A percentile compares a stretch with the other conserved stretches of the same genome.
Conservation (phyloP, 371 early-diverging fungal species). For the Chytridium lagenaria region DNA sequence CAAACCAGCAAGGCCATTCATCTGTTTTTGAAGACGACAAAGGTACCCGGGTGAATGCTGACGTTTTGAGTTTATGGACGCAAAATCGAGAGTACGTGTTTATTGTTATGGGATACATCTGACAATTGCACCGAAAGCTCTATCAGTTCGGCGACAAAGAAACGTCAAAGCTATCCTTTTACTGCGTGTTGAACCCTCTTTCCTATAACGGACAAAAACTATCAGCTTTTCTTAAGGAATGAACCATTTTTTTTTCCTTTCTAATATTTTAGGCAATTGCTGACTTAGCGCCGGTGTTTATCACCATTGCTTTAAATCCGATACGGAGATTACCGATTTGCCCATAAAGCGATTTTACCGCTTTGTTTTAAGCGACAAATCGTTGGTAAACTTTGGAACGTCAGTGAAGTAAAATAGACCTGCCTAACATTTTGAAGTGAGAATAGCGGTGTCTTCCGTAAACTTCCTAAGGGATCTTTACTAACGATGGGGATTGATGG, state of each 20-base stretch:
- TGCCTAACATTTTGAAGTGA: neutral
- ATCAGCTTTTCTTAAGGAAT: too few relatives aligned
- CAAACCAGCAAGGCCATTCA: neutral
- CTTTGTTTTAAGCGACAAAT: slow-evolving; percentile 71
- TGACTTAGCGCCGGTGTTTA: slow-evolving; percentile 66
- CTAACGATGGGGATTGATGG: slow-evolving; percentile 87
- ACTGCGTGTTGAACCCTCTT: too few relatives aligned
- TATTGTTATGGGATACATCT: neutral
- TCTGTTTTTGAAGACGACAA: neutral
- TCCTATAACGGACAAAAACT: too few relatives aligned
- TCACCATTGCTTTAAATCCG: slow-evolving; percentile 22
- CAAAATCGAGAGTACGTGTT: neutral
- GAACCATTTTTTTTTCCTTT: too few relatives aligned
- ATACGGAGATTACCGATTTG: slow-evolving; percentile 44
- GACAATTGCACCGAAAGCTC: too few relatives aligned
- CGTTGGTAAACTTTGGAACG: too few relatives aligned
- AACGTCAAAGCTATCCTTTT: too few relatives aligned
- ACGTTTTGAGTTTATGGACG: neutral
- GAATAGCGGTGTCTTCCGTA: slow-evolving; percentile 65
- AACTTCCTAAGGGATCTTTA: slow-evolving; percentile 78
- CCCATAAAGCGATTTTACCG: slow-evolving; percentile 89
- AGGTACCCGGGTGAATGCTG: neutral
- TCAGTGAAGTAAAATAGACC: slow-evolving; percentile 60
- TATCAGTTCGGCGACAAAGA: too few relatives aligned
- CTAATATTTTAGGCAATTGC: too few relatives aligned